Evolutionary conservation across 768 basidiomycete genomes (phyloP), one percentile per base, ranked within the genome.

Genomic region (Kockovaella imperatae): DNA sequence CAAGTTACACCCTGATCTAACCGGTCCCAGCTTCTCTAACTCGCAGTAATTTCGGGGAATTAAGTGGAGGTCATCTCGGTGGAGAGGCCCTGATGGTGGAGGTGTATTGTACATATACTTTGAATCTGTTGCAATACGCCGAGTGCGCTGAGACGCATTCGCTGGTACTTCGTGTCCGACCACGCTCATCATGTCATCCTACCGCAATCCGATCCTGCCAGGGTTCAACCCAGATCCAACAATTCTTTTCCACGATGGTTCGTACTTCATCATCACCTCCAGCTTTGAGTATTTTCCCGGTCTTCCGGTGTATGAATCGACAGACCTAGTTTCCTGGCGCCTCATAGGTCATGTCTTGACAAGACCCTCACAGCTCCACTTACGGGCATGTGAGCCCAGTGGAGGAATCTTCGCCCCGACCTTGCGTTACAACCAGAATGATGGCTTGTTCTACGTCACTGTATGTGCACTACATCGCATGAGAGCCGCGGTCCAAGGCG

Each of bases 211-310:
- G n/a, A 62, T 65, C 43, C 18, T 65, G 13, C 58, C 60, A 6
- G 63, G 63, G 8, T 65, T 62, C 60, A 67, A 67, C 50, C 64
- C 64, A 0, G 64, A 67, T 45, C 64, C 64, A 0, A 49, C 64
- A 15, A 52, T 63, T 35, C 43, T 54, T 32, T 20, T 35, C 14
- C 50, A 57, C 5, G 25, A 15, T 1, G 61, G 54, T 2, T 3
- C 28, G 20, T 66, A 60, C 52, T 66, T 60, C 35, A 18, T 63
- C 21, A 35, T 45, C n/a, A 66, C 64, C 5, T 53, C 50, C 17
- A 60, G 61, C 1, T 66, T 66, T 45, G 64, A 62, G 45, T 66
- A 41, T 47, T 66, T 55, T 35, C 64, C 61, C 4, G 64, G 58
- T 3, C 41, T 60, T 5, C 64, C 64, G 10, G 56, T 62, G 3